Percentiles rank a stretch among this genome's conserved stretches.
Conservation (phyloP, 305 asterid genomes). For the Fraxinus floribunda region DNA sequence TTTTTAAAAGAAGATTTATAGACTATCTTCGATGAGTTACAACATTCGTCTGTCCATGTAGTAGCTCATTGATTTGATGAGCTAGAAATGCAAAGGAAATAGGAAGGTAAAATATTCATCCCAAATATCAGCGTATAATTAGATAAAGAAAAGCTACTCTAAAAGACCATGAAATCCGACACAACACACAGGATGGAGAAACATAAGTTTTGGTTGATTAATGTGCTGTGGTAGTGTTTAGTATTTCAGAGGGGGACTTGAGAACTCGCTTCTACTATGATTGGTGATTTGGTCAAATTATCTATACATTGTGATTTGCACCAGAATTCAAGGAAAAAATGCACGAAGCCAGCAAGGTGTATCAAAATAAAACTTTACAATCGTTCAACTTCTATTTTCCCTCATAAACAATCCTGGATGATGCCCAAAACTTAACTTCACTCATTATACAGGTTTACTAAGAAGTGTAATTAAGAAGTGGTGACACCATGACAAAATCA, state of each 20-base stretch:
- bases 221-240: not conserved
- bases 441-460: not conserved
- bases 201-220: not conserved
- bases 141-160: not conserved
- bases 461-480: not conserved
- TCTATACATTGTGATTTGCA: not conserved
- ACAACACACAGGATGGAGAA: not conserved
- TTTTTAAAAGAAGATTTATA: not conserved
- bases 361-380: not conserved
- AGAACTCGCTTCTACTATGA: not conserved
- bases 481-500: not conserved
- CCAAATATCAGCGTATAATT: not conserved
- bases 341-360: not conserved
- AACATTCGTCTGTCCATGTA: not conserved
- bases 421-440: not conserved
- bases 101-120: not conserved
- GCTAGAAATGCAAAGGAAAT: not conserved
- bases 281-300: not conserved
- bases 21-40: not conserved
- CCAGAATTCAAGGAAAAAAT: not conserved
- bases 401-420: not conserved
- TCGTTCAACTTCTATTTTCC: not conserved
- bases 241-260: not conserved
- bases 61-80: not conserved
- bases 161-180: not conserved